These are phyloP conservation scores for Microdochium paspali DNA, from an alignment of 2,329 filamentous ascomycete genomes.

Conservation along the genomic window DNA sequence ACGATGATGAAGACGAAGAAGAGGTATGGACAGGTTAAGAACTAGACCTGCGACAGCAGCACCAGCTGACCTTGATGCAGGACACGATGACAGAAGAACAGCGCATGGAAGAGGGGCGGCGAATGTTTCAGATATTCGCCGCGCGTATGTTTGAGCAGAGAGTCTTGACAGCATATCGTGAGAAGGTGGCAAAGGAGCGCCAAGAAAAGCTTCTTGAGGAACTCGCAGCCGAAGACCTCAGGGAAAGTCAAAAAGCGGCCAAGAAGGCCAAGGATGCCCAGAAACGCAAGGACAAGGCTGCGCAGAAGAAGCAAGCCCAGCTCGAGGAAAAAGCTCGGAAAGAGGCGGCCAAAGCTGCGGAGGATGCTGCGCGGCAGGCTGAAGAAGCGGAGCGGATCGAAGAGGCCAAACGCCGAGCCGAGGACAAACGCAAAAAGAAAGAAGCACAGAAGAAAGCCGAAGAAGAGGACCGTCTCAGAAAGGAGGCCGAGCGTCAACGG, in stretches of 20 bases:
- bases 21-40: slow-evolving; percentile 40
- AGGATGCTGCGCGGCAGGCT: slow-evolving; percentile 68
- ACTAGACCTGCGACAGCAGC: slow-evolving; percentile 2
- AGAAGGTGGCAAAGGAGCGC: slow-evolving; percentile 90
- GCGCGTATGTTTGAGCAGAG: slow-evolving; percentile 98
- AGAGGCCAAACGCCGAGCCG: slow-evolving; percentile 71
- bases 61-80: slow-evolving; percentile 43
- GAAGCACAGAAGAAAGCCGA: slow-evolving; percentile 85
- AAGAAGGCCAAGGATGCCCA: slow-evolving; percentile 93
- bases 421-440: slow-evolving; percentile 85
- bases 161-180: slow-evolving; percentile 92
- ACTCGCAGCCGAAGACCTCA: slow-evolving; percentile 72
- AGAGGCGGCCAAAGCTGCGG: slow-evolving; percentile 81
- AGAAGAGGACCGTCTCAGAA: slow-evolving; percentile 77
- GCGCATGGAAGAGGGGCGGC: slow-evolving; percentile 94
- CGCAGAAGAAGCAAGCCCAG: slow-evolving; percentile 75
- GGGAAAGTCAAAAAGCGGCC: slow-evolving; percentile 70
- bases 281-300: slow-evolving; percentile 90
- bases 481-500: slow-evolving; percentile 76
- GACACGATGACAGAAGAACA: slow-evolving; percentile 96
- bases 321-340: slow-evolving; percentile 86
- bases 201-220: slow-evolving; percentile 88
- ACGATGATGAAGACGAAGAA: slow-evolving; percentile 64
- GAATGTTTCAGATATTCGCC: slow-evolving; percentile 99
- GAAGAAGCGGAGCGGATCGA: slow-evolving; percentile 71